Evolutionary conservation across 306 rosid genomes (phyloP), one percentile per base, ranked within the genome.

Genomic region (Mimosa bimucronata): DNA sequence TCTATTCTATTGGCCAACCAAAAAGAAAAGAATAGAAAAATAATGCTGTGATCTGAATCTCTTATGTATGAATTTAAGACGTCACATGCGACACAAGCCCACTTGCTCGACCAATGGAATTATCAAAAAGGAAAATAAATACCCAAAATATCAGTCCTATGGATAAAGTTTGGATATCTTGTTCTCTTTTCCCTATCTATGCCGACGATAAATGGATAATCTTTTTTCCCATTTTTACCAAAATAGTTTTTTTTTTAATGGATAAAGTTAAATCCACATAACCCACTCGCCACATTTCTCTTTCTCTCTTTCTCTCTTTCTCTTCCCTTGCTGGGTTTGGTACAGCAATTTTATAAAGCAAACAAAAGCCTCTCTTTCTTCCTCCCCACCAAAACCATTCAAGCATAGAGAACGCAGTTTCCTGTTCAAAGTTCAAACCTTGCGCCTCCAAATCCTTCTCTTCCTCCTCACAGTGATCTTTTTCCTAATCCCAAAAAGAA

Each of bases 191-290:
- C 30, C 40, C 14, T 6, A 5, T 66, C 41, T 66, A 6, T 28
- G n/a, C 0, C 71, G 52, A 8, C 28, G 30, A 64, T 57, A 66
- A 28, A 13, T 53, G 77, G 65, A 74, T 25, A 9, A 57, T 8
- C 18, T 57, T 57, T 71, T 28, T 9, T 1, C 12, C 26, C 4
- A 10, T n/a, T 18, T 37, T 30, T 6, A 21, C 72, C 13, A 21
- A 28, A 38, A 9, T 38, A n/a, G 12, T n/a, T n/a, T 53, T 60
- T 13, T 21, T 9, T 23, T 23, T 57, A 26, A 42, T 58, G 87
- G 86, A 87, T 87, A 84, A 87, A 66, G 78, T 58, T 57, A 58
- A 45, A 71, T 77, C 83, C 79, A 18, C 72, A 37, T 44, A 5
- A 48, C 81, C 81, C 74, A 34, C 83, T 65, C 2, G 15, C 60